Evolutionary conservation across 2,329 filamentous ascomycete genomes (phyloP), one percentile per base, ranked within the genome.

Genomic region (Aspergillus sp.): DNA sequence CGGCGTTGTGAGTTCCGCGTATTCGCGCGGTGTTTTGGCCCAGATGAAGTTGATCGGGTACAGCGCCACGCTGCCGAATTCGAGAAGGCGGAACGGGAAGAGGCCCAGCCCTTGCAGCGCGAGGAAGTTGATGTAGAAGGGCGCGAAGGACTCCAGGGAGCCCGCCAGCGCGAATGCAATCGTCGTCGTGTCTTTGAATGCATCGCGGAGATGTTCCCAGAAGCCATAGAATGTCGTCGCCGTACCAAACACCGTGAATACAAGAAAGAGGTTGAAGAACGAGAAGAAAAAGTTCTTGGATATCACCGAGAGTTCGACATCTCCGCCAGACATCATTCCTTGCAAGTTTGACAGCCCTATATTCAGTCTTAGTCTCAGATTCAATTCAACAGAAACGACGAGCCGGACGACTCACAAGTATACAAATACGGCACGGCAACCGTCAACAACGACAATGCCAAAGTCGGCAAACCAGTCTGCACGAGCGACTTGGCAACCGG

Each of bases 211-310:
- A 28, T 74, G 71, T 47, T 78, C 69, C 60, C 77, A 75, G 44
- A 85, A 78, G 32, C 75, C 74, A 67, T 82, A 82, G 60, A 95
- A 86, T 45, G 83, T 81, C 35, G 85, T 81, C 1, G 81, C 88
- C 4, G 89, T 88, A 45, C 86, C 86, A 41, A 94, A 86, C 28
- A 93, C 78, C 1, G 91, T 94, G 65, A 97, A 96, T 40, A 97
- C 81, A 43, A 97, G 79, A 69, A 98, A 98, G 48, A 97, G 88
- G 69, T 98, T 98, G 79, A 98, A 97, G 69, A 98, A 98, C 7
- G 86, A 90, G 65, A 98, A 98, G 76, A 97, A 95, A 71, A 97
- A 98, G 68, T 97, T 98, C 72, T 98, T 98, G 45, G 88, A 95
- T 54, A 98, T 91, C 40, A 94, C 77, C 0, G 93, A 97, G 5